Conservation (phyloP, 2,329 filamentous ascomycete genomes). For the Scortechinia acanthostroma region DNA sequence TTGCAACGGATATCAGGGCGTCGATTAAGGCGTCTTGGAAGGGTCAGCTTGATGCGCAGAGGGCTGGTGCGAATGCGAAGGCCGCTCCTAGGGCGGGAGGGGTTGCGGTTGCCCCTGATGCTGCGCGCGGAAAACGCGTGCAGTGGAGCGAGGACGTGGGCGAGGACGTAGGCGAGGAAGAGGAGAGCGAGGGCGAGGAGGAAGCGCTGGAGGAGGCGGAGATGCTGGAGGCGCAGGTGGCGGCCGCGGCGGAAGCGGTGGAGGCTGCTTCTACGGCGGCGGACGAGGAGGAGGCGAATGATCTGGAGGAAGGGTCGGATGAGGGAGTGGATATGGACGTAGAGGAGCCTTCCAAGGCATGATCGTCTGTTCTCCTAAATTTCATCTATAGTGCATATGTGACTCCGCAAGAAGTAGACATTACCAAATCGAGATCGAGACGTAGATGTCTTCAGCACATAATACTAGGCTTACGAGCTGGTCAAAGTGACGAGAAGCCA, state of each 20-base stretch:
- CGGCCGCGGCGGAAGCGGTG: not conserved
- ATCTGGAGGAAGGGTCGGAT: not conserved
- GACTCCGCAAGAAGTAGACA: too few species aligned
- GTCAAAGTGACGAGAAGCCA: too few species aligned
- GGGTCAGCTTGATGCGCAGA: too few species aligned
- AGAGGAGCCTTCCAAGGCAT: too few species aligned
- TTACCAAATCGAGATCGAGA: too few species aligned
- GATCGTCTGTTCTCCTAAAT: too few species aligned
- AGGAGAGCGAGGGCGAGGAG: not conserved
- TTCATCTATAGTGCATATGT: too few species aligned
- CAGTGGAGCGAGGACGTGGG: not conserved
- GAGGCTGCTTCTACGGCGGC: not conserved
- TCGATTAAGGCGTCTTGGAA: not conserved
- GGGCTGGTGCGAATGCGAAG: too few species aligned
- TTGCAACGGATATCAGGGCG: not conserved
- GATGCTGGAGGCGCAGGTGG: not conserved
- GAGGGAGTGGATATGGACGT: too few species aligned
- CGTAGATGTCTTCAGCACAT: too few species aligned
- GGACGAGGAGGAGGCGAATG: not conserved
- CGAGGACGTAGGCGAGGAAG: not conserved
- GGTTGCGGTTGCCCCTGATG: not conserved
- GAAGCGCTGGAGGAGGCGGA: not conserved
- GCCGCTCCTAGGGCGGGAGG: not conserved
- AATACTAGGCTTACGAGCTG: too few species aligned
- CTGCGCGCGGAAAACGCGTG: not conserved